Conservation (phyloP, 768 basidiomycete species). For the Agaricus blazei region DNA sequence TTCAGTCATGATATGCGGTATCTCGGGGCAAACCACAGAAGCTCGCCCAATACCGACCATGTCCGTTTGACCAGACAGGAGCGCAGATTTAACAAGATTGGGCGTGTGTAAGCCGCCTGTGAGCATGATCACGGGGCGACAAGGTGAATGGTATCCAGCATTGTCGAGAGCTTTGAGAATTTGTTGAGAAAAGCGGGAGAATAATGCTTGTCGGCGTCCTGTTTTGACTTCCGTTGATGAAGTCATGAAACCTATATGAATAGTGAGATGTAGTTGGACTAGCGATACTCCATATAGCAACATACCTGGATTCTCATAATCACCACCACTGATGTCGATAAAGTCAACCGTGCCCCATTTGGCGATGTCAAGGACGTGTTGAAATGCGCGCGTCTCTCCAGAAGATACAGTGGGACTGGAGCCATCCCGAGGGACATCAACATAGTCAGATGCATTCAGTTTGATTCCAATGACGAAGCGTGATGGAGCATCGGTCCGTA, state of each 20-base stretch:
- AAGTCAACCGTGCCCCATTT: slow-evolving; percentile 70
- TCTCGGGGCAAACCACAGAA: slow-evolving; percentile 55
- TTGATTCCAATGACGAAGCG: slow-evolving; percentile 77
- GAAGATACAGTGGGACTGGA: slow-evolving; percentile 11
- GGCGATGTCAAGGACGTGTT: slow-evolving; percentile 57
- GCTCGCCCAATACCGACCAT: slow-evolving; percentile 73
- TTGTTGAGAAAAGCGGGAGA: slow-evolving; percentile 58
- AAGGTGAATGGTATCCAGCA: slow-evolving; percentile 13
- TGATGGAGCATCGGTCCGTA: slow-evolving; percentile 47
- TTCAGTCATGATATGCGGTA: slow-evolving; percentile 40
- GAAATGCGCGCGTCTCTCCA: slow-evolving; percentile 43
- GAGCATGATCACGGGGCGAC: slow-evolving; percentile 61
- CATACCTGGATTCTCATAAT: slow-evolving; percentile 73
- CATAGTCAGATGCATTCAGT: slow-evolving; percentile 75
- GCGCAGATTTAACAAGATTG: slow-evolving; percentile 46
- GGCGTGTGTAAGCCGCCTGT: slow-evolving; percentile 76
- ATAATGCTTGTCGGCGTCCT: slow-evolving; percentile 63
- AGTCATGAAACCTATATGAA: slow-evolving; percentile 38
- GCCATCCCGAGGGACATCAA: slow-evolving; percentile 16
- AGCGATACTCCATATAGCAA: neutral
- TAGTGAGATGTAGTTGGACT: neutral
- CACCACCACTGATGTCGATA: slow-evolving; percentile 85
- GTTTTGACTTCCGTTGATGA: slow-evolving; percentile 11
- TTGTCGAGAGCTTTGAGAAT: slow-evolving; percentile 42
- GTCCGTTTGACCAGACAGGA: slow-evolving; percentile 55